Evolutionary conservation across 202 grass and related monocot genomes (phyloP), one percentile per base, ranked within the genome.

Genomic region (Musa balbisiana): DNA sequence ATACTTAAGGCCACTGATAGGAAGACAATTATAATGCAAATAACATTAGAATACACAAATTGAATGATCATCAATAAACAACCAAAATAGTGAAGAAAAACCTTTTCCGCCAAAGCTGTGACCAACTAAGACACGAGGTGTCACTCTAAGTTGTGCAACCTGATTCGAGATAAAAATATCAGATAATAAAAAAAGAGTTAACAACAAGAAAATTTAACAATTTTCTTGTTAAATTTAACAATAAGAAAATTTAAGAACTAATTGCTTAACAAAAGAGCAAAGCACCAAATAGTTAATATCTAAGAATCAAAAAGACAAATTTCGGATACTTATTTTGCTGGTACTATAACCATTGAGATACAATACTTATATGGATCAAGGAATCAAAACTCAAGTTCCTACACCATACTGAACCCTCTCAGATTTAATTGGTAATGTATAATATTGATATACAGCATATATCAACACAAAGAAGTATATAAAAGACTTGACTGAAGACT

Each of bases 31-130:
- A 22, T 23, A 21, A 16, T 64, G 20, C 60, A 80, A 49, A 53
- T 15, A 23, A 64, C 11, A 51, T 29, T 53, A 26, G 53, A 54
- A 10, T 53, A 23, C 51, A 69, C 20, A 69, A 55, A 26, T 62
- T 22, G 33, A n/a, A 64, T 51, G 20, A 16, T 22, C 12, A 16
- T 54, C 10, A 16, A 78, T 2, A 26, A 55, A 26, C 22, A 69
- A 8, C 24, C 8, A 74, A 14, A 56, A 67, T 25, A 3, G 43
- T 17, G 16, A 62, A 15, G 63, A 16, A 55, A 85, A 84, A 98
- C 95, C 95, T 94, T 98, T 98, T 82, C 95, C 95, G 15, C 95
- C 95, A 92, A 98, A 94, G 43, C 89, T 98, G 73, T 98, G 95
- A 81, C 91, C 95, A 86, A 98, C 91, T 82, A 94, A 77, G 49